Conservation (phyloP, 768 basidiomycete species). For the Mycena metata region DNA sequence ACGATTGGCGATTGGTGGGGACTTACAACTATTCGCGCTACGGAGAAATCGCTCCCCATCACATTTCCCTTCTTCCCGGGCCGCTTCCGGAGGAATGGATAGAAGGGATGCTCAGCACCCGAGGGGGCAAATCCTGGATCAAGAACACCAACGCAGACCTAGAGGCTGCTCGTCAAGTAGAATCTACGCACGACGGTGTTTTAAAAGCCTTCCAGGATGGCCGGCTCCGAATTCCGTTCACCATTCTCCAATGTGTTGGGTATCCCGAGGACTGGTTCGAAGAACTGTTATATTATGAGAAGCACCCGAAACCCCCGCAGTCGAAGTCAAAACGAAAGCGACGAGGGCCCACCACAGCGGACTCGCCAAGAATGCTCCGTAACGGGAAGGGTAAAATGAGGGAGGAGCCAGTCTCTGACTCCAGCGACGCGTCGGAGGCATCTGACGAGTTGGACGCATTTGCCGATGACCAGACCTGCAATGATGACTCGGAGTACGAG, state of each 20-base stretch:
- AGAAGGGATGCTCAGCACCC: constrained; percentile 2
- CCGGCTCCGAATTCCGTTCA: constrained; percentile 36
- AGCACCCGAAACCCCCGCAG: constrained; percentile 31
- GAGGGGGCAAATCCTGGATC: constrained; percentile 26
- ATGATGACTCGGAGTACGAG: not conserved
- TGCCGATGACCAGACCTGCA: not conserved
- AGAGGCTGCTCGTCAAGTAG: constrained; percentile 6
- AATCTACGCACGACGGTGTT: constrained; percentile 19
- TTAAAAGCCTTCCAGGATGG: constrained; percentile 36
- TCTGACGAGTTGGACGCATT: not conserved
- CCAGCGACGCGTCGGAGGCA: not conserved
- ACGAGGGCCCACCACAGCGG: not conserved
- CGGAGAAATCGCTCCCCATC: constrained; percentile 34
- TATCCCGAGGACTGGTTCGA: constrained; percentile 41
- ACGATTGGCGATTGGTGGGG: constrained; percentile 33
- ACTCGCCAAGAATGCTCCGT: constrained; percentile 2
- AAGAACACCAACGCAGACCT: constrained; percentile 4
- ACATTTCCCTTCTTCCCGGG: constrained; percentile 26
- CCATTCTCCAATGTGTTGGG: constrained; percentile 40
- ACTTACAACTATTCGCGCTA: constrained; percentile 27
- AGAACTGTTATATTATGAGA: constrained; percentile 29
- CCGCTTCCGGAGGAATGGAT: constrained; percentile 30
- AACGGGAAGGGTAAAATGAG: not conserved
- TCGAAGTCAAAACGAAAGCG: not conserved
- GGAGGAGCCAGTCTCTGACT: not conserved